A percentile compares a stretch with the other conserved stretches of the same genome.
Evolutionary conservation across 2,329 filamentous ascomycete species (phyloP).

Genomic region (Alternaria rosae): DNA sequence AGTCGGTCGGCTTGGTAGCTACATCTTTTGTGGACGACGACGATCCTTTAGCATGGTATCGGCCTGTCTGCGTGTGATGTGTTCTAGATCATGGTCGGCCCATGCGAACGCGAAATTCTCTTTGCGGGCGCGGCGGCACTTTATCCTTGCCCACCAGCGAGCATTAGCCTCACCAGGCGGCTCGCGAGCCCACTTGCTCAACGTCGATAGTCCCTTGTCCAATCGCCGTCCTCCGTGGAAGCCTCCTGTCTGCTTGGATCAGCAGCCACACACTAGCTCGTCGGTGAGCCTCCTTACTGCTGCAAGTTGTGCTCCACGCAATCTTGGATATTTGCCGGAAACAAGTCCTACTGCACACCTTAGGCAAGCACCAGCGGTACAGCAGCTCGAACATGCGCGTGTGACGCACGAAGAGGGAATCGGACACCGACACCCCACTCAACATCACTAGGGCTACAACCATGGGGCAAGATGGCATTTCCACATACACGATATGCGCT

Average conservation of each 20-base stretch:
- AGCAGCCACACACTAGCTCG: conserved; percentile 18
- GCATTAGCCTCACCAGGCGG: conserved; percentile 26
- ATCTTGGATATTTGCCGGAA: conserved; percentile 10
- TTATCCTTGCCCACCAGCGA: conserved; percentile 28
- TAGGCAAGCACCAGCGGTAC: conserved; percentile 4
- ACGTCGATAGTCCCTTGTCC: conserved; percentile 18
- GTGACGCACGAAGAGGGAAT: background rate
- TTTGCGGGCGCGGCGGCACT: conserved; percentile 34
- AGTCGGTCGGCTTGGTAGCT: conserved; percentile 18
- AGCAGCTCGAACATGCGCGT: conserved; percentile 5
- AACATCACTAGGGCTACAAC: background rate
- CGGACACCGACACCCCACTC: conserved; percentile 3
- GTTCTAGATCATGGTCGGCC: conserved; percentile 45
- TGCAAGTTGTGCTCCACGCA: conserved; percentile 8
- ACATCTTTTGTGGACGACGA: conserved; percentile 29
- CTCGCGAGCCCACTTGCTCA: conserved; percentile 24
- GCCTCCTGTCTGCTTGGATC: conserved; percentile 19
- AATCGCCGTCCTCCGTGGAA: conserved; percentile 23
- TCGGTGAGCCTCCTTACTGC: conserved; percentile 21
- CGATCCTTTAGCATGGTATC: conserved; percentile 31
- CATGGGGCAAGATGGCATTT: conserved; percentile 9
- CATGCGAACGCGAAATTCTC: conserved; percentile 36
- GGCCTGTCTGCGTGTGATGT: conserved; percentile 22
- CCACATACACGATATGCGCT: conserved; percentile 7
- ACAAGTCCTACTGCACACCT: conserved; percentile 11